A percentile compares a stretch with the other conserved stretches of the same genome.
Evolutionary conservation across 2,329 filamentous ascomycete species (phyloP).

Genomic region (Acephala macrosclerotiorum): DNA sequence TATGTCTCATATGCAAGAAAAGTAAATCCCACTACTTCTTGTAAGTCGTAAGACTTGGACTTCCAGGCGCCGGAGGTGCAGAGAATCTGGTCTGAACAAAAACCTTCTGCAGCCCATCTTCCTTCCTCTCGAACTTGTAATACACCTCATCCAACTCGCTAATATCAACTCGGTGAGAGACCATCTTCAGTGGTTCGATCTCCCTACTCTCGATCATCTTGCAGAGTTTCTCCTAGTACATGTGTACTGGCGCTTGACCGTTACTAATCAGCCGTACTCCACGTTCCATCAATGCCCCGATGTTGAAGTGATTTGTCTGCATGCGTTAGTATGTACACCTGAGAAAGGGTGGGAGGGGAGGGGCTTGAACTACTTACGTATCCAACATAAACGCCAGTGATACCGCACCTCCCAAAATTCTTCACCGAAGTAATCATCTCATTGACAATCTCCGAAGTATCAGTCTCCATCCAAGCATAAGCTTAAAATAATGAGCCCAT

Average conservation of each 20-base stretch:
- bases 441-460: conserved; percentile 82
- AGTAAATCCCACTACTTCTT: conserved; percentile 25
- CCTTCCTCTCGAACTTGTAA: conserved; percentile 63
- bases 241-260: conserved; percentile 51
- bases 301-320: conserved; percentile 41
- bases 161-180: conserved; percentile 78
- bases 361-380: conserved; percentile 57
- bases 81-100: conserved; percentile 69
- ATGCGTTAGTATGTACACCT: conserved; percentile 4
- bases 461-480: conserved; percentile 74
- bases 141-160: conserved; percentile 77
- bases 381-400: conserved; percentile 75
- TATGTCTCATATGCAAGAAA: background rate
- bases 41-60: conserved; percentile 53
- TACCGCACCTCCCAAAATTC: conserved; percentile 75
- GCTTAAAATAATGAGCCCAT: conserved; percentile 65
- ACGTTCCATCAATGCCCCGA: conserved; percentile 79
- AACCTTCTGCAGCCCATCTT: conserved; percentile 83
- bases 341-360: background rate
- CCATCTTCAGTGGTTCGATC: conserved; percentile 80
- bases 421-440: conserved; percentile 80
- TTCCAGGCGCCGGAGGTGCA: conserved; percentile 51
- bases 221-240: conserved; percentile 69
- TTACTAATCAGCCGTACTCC: conserved; percentile 80
- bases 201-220: conserved; percentile 69